Evolutionary conservation across 108 stramenopile species (phyloP), one percentile per base, ranked within the genome.

Genomic region (Skeletonema menzelii): DNA sequence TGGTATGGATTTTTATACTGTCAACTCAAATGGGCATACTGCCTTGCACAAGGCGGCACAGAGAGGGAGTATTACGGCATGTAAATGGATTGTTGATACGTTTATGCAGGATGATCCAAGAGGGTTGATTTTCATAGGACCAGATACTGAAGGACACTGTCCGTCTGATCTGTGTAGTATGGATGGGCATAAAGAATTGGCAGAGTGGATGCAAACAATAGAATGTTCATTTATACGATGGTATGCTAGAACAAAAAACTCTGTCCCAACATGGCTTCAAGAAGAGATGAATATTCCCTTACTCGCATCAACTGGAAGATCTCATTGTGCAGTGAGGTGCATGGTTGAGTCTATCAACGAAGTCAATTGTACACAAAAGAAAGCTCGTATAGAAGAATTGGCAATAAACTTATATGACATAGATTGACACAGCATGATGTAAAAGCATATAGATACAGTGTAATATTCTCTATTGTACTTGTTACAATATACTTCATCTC

Each of bases 151-250:
- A 65, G 86, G 87, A 56, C 84, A 82, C 42, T 89, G 88, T 56
- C 95, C 95, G 12, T 92, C 90, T 6, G 95, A 96, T 78, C 66
- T 96, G 67, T 91, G 88, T 27, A 87, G 88, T 15, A 85, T 92
- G 87, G 87, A 87, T 57, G 88, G 91, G 0, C 72, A 85, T 60
- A 79, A 64, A 8, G 84, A 79, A 1, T 30, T 89, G 13, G 91
- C 87, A 19, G 7, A 47, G 28, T 76, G 57, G 55, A 55, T 88
- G 42, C 77, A 66, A 19, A 30, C 56, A 4, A 27, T 56, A 47
- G 87, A 90, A 64, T 60, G 59, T 22, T 4, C 49, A 20, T 53
- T 53, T 22, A 53, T 53, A 15, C 49, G 22, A 60, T 8, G 22
- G 10, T 53, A 53, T 17, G 15, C 49, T 24, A 17, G 4, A 53